Evolutionary conservation across 352 stramenopile genomes (phyloP), one percentile per base, ranked within the genome.

Genomic region (Globisporangium sylvaticum): DNA sequence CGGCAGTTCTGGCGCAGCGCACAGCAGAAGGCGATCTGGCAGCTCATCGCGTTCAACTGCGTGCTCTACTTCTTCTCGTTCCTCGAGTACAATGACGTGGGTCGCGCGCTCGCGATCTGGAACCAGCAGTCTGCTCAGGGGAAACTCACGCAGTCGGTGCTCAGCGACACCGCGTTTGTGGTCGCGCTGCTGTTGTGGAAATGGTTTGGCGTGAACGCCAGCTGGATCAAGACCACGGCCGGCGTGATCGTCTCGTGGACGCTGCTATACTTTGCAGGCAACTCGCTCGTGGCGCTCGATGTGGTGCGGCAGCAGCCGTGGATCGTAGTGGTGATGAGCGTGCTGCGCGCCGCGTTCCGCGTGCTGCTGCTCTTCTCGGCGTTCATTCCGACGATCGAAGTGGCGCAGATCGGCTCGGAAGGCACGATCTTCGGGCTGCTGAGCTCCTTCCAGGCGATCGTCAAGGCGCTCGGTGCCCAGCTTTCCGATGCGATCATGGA

Each of bases 1-100:
- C 65, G 48, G 1, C 65, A 67, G 37, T 70, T 79, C 57, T 70
- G 62, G 60, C 67, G 65, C 25, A 66, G 66, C 10, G 69, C 64
- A 20, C 67, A 83, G 68, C 76, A 83, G 56, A 67, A 73, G 22
- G 78, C 77, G n/a, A 71, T 87, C 22, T 87, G 76, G 69, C 69
- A 84, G 57, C 69, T 87, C 44, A 61, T 84, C 8, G 68, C 75
- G 6, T 74, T 83, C 67, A 80, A 80, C 67, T 75, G 69, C 59
- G 56, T 77, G 48, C 68, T 84, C 52, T 79, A 72, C 59, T 82
- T 80, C 62, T 84, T 82, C 58, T 63, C 52, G 3, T 42, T 75
- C 22, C 71, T 84, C 25, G 72, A 79, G 27, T 71, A 75, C 56
- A 27, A n/a, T 1, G 65, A 73, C 46, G 50, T 71, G 4, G 24